Base-by-base conservation (phyloP, 139 green algal genomes). In the Closterium sp. region DNA sequence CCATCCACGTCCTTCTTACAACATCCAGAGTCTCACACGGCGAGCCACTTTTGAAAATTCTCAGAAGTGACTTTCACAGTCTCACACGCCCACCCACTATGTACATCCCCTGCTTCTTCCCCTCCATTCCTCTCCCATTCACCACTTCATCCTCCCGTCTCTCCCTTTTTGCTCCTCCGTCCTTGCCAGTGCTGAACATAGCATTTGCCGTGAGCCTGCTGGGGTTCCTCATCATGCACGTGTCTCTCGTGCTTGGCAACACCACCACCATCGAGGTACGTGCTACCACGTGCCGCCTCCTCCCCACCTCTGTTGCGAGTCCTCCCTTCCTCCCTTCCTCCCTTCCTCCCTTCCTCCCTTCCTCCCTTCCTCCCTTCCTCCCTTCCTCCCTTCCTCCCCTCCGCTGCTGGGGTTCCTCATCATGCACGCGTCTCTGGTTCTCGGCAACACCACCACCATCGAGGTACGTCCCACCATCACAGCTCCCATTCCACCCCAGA, bases 151-250 rank as follows among this genome's bases (percentile, higher is more conserved):
- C 85, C 85, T n/a, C 85, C 28, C 85, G 2, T 24, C 27, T 24
- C n/a, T 1, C 13, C 28, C n/a, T 24, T 87, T 24, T 10, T 27
- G 9, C 28, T 87, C 85, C 85, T 27, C 85, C 85, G 27, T 31
- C n/a, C 85, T 73, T 9, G 7, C 38, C 91, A 50, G 38, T 50
- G 38, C 38, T 50, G 38, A 50, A 50, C 38, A 50, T 50, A 50
- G 38, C 38, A 50, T 50, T 50, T 9, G 38, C 38, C 38, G 38
- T 50, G 38, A 50, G 38, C 7, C 38, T 96, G 31, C 70, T 94
- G 29, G 94, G 95, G 2, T 96, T 96, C 79, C 88, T 96, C 19
- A 89, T 95, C 27, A 96, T 96, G 95, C 95, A 96, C 91, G 30
- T 62, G 24, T 93, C 89, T 30, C 91, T 96, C 17, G 91, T 96